A percentile compares a stretch with the other conserved stretches of the same genome.
These are phyloP conservation scores for Periconia digitata DNA, from an alignment of 2,329 filamentous ascomycete genomes.

Conservation along the genomic window DNA sequence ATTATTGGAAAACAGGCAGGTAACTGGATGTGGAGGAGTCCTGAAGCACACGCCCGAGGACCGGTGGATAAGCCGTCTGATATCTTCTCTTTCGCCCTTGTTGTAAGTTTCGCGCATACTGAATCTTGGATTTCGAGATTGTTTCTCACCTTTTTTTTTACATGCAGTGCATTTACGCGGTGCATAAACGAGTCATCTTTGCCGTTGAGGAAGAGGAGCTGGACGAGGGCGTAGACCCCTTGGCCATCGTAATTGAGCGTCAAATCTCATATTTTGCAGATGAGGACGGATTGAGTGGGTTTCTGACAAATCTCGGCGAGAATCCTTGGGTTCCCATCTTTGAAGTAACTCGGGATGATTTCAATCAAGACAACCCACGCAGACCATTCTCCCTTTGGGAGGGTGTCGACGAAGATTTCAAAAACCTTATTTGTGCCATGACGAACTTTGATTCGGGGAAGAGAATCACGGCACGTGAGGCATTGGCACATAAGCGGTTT, in stretches of 20 bases:
- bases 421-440: slow-evolving; percentile 31
- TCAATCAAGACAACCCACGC: slow-evolving; percentile 45
- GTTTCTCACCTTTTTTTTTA: slow-evolving; percentile 9
- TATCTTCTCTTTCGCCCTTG: slow-evolving; percentile 48
- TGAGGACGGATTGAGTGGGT: slow-evolving; percentile 42
- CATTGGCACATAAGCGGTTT: slow-evolving; percentile 34
- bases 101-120: slow-evolving; percentile 31
- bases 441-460: slow-evolving; percentile 36
- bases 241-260: slow-evolving; percentile 46
- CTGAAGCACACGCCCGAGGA: slow-evolving; percentile 46
- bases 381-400: slow-evolving; percentile 34
- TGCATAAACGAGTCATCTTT: slow-evolving; percentile 39
- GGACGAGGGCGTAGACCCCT: slow-evolving; percentile 35
- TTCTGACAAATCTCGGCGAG: slow-evolving; percentile 43
- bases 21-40: slow-evolving; percentile 49
- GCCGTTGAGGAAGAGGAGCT: slow-evolving; percentile 38
- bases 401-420: slow-evolving; percentile 27
- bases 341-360: slow-evolving; percentile 38
- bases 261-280: slow-evolving; percentile 54
- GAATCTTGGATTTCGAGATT: slow-evolving; percentile 13
- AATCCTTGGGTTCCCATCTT: slow-evolving; percentile 40
- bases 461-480: slow-evolving; percentile 35
- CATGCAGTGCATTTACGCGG: slow-evolving; percentile 49
- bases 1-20: slow-evolving; percentile 41
- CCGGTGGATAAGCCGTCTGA: slow-evolving; percentile 44